Percentiles rank a stretch among this genome's conserved stretches.
Conservation (phyloP, 768 basidiomycete genomes). For the Boletus bicolor region DNA sequence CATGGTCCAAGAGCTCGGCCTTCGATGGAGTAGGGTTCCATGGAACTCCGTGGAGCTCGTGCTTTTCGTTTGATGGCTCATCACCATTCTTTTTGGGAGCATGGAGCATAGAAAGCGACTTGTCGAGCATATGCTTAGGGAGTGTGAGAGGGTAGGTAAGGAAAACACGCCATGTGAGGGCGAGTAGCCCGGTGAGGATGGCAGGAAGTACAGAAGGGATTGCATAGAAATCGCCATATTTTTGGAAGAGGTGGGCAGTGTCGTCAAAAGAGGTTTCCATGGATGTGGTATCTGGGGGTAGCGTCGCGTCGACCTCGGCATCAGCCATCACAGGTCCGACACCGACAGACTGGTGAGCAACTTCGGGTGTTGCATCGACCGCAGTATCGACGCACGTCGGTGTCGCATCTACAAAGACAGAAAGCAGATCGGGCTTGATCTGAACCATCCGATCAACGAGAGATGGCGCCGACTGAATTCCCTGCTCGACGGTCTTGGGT, state of each 20-base stretch:
- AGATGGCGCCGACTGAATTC: slow-evolving; percentile 38
- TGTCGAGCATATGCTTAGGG: slow-evolving; percentile 41
- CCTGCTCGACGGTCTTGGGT: slow-evolving; percentile 35
- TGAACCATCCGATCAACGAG: slow-evolving; percentile 39
- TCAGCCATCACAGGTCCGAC: slow-evolving; percentile 27
- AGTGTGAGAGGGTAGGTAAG: slow-evolving; percentile 49
- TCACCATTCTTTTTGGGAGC: slow-evolving; percentile 27
- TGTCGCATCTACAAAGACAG: slow-evolving; percentile 51
- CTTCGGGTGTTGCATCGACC: slow-evolving; percentile 43
- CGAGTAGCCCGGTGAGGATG: slow-evolving; percentile 37
- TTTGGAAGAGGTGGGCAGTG: slow-evolving; percentile 20
- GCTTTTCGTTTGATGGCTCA: slow-evolving; percentile 29
- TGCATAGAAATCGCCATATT: slow-evolving; percentile 30
- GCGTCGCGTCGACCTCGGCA: slow-evolving; percentile 34
- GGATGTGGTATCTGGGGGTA: slow-evolving; percentile 16
- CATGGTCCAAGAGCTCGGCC: slow-evolving; percentile 30
- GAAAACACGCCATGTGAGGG: slow-evolving; percentile 47
- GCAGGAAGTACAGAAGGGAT: slow-evolving; percentile 29
- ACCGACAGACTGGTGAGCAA: slow-evolving; percentile 33
- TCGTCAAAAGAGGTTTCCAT: slow-evolving; percentile 25
- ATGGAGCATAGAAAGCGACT: slow-evolving; percentile 35
- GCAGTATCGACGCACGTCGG: slow-evolving; percentile 43
- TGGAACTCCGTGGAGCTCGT: slow-evolving; percentile 25
- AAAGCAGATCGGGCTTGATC: slow-evolving; percentile 36
- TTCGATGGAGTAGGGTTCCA: slow-evolving; percentile 27